A percentile compares a stretch with the other conserved stretches of the same genome.
These are phyloP conservation scores for Trypanosoma vivax DNA, from an alignment of 208 protist species.

Conservation along the genomic window DNA sequence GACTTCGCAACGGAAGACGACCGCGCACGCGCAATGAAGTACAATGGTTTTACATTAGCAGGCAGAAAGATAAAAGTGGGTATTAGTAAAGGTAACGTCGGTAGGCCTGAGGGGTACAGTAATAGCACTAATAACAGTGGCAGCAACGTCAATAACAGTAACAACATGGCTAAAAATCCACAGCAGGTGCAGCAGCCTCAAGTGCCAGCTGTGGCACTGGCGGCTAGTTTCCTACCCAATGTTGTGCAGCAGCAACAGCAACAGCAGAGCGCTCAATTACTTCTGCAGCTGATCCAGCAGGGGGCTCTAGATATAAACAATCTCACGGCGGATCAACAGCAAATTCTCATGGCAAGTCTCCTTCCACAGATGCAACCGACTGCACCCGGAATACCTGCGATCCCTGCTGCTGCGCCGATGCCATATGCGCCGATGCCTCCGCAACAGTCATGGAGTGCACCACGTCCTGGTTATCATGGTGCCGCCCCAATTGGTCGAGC, in stretches of 20 bases:
- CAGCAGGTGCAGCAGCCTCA: conserved; percentile 19
- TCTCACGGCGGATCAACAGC: conserved; percentile 52
- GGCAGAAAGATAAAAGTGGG: conserved; percentile 79
- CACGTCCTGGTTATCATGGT: conserved; percentile 7
- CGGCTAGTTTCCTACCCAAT: conserved; percentile 11
- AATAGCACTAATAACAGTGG: conserved; percentile 7
- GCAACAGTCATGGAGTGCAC: conserved; percentile 17
- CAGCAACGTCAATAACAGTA: conserved; percentile 3
- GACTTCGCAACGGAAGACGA: conserved; percentile 81
- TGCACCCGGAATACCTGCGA: conserved; percentile 5
- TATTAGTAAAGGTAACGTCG: conserved; percentile 81
- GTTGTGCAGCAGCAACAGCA: conserved; percentile 35
- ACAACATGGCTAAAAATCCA: conserved; percentile 7
- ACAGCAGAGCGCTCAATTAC: conserved; percentile 43
- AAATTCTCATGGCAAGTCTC: conserved; percentile 26
- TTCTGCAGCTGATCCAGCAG: conserved; percentile 67
- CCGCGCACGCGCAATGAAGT: conserved; percentile 71
- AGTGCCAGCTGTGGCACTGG: neutral
- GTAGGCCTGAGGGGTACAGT: conserved; percentile 32
- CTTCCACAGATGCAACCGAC: conserved; percentile 8
- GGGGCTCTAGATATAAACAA: conserved; percentile 57
- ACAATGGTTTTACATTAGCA: conserved; percentile 75
- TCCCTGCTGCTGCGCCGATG: conserved; percentile 16
- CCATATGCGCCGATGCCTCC: conserved; percentile 8
- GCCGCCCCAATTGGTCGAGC: neutral